Base-by-base conservation (phyloP, 306 rosid genomes). In the Sesbania bispinosa region DNA sequence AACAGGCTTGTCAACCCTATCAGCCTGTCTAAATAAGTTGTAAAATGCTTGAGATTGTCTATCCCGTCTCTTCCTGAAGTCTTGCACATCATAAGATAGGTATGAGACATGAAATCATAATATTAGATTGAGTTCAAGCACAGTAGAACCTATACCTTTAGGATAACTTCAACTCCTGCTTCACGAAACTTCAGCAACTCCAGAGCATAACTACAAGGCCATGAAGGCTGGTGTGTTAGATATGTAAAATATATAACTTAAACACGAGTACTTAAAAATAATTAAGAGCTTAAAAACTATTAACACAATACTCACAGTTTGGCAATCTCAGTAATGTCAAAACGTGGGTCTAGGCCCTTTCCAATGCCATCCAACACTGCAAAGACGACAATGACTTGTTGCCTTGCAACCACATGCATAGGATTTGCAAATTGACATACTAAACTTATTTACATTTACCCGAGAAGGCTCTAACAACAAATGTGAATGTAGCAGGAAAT, bases 381-480 rank as follows among this genome's bases (percentile, higher is more conserved):
- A 77, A 65, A 78, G 27, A 62, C 21, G 52, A 67, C 19, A n/a
- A 54, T 64, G 53, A 38, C 24, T 47, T 36, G 16, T 62, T 41
- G 46, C 35, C 51, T 71, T 65, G 24, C 29, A 66, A 42, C 59
- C 71, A 13, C 75, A 52, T 38, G 47, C 69, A 63, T 11, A 24
- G 15, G 61, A 73, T 41, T 60, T 29, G 66, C 57, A 53, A 64
- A 63, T 29, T 8, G 27, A 62, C 33, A 33, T 42, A 53, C 51
- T 47, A 66, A 39, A 61, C 62, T 67, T 29, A n/a, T n/a, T 66
- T 45, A 52, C 18, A 70, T 38, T 78, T 79, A 94, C 98, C 98
- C 80, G 98, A 94, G 83, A 94, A 94, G 72, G 98, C 97, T 83
- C 98, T 88, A 73, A 94, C 98, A 83, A 94, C 98, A 79, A 94